Percentiles rank a stretch among this genome's conserved stretches.
phyloP scores from a whole-genome alignment of 768 basidiomycete species.

The Lentinus brumalis region DNA sequence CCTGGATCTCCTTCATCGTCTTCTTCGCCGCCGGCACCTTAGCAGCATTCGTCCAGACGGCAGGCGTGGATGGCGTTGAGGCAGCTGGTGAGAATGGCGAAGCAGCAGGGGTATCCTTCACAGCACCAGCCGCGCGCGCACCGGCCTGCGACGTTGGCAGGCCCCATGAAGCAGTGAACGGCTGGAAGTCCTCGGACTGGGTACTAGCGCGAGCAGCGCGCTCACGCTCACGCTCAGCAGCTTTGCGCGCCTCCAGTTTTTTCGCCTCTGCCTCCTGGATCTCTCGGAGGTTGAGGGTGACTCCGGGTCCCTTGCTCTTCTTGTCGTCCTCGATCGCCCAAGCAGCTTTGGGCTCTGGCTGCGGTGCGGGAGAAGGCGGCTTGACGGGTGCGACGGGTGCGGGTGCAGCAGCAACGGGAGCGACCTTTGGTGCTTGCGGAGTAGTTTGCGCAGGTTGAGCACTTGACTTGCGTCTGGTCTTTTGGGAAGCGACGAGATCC shows the following conservation, averaged over 20 bases:
- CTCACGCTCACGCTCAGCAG: conserved; percentile 72
- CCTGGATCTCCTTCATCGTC: conserved; percentile 98
- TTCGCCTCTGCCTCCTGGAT: conserved; percentile 94
- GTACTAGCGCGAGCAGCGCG: conserved; percentile 49
- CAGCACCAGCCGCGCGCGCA: conserved; percentile 38
- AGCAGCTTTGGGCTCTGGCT: conserved; percentile 46
- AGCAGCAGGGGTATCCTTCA: conserved; percentile 46
- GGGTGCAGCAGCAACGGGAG: conserved; percentile 5
- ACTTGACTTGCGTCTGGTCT: conserved; percentile 17
- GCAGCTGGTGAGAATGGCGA: conserved; percentile 34
- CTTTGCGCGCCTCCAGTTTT: conserved; percentile 75
- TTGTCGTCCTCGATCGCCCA: conserved; percentile 77
- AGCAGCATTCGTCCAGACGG: conserved; percentile 72
- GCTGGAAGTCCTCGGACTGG: conserved; percentile 55
- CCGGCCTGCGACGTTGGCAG: conserved; percentile 83
- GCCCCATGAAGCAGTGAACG: conserved; percentile 80
- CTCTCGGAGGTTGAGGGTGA: conserved; percentile 77
- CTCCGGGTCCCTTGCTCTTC: conserved; percentile 51
- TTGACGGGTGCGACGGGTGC: conserved; percentile 4
- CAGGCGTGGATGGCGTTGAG: conserved; percentile 22
- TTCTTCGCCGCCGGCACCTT: conserved; percentile 69
- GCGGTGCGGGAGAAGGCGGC: conserved; percentile 12
- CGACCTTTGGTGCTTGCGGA: conserved; percentile 2
- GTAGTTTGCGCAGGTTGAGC: conserved; percentile 6
- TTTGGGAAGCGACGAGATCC: conserved; percentile 12